Evolutionary conservation across 768 basidiomycete species (phyloP).

Genomic region (Flagelloscypha sp.): DNA sequence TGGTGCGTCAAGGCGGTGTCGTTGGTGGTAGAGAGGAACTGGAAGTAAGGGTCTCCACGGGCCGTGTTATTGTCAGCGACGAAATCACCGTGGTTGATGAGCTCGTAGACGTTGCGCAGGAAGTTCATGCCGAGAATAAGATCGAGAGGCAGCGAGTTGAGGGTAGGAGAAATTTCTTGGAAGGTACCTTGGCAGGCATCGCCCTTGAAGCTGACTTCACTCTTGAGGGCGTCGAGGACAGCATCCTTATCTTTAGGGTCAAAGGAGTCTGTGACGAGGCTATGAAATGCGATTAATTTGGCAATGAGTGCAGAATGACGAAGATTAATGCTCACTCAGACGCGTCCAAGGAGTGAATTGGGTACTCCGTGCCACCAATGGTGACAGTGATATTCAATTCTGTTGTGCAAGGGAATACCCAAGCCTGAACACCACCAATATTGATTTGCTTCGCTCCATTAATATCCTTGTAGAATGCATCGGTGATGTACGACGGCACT

Average conservation of each 20-base stretch:
- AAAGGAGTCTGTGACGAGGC: no score
- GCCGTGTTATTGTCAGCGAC: constrained; percentile 26
- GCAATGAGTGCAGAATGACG: no score
- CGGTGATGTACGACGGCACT: constrained; percentile 38
- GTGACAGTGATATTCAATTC: constrained; percentile 43
- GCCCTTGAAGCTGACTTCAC: no score
- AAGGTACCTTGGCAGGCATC: no score
- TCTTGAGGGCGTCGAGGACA: no score
- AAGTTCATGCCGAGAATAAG: constrained; percentile 70
- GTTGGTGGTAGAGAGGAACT: constrained; percentile 52
- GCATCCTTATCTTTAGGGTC: no score
- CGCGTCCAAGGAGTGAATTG: constrained; percentile 52
- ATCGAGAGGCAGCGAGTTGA: no score
- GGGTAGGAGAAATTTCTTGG: no score
- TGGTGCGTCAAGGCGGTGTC: constrained; percentile 9
- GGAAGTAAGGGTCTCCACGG: constrained; percentile 46
- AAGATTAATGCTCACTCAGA: no score
- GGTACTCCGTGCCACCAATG: constrained; percentile 50
- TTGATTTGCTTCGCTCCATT: constrained; percentile 42
- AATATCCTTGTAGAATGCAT: constrained; percentile 54
- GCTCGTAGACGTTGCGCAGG: constrained; percentile 55
- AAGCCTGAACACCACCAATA: constrained; percentile 30
- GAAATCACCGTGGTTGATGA: constrained; percentile 61
- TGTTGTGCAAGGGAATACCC: constrained; percentile 60
- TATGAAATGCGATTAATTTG: no score